Evolutionary conservation across 2,329 filamentous ascomycete genomes (phyloP).

Genomic region (Aureobasidium sp.): DNA sequence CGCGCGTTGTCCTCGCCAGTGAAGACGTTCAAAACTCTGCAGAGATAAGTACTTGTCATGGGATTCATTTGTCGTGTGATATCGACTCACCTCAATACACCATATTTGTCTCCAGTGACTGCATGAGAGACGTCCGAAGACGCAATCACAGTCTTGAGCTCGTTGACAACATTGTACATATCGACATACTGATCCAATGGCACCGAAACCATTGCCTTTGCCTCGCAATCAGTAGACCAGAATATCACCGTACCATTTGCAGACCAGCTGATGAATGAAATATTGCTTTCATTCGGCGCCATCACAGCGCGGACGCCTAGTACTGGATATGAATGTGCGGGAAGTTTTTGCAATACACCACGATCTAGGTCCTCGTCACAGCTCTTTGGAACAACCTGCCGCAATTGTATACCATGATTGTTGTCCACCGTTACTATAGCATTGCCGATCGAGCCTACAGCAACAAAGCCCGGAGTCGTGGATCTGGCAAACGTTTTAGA

Average conservation of each 20-base stretch:
- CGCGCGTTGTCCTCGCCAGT: conserved; percentile 59
- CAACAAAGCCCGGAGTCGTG: conserved; percentile 12
- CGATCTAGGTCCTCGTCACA: conserved; percentile 13
- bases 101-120: conserved; percentile 77
- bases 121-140: conserved; percentile 59
- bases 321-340: conserved; percentile 53
- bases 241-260: conserved; percentile 71
- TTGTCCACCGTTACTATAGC: conserved; percentile 56
- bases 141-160: conserved; percentile 52
- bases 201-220: conserved; percentile 58
- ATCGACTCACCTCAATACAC: conserved; percentile 56
- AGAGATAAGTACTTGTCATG: conserved; percentile 21
- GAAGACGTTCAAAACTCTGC: conserved; percentile 56
- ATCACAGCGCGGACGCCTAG: conserved; percentile 65
- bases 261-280: conserved; percentile 86
- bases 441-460: conserved; percentile 18
- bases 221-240: conserved; percentile 69
- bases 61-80: conserved; percentile 7
- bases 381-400: not conserved
- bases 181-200: conserved; percentile 57
- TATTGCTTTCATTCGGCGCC: conserved; percentile 52
- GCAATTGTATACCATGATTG: conserved; percentile 60
- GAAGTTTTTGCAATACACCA: conserved; percentile 35
- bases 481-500: not conserved
- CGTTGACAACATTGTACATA: conserved; percentile 46